Conservation (phyloP, 2,329 filamentous ascomycete genomes). For the Paradendryphiella salina region DNA sequence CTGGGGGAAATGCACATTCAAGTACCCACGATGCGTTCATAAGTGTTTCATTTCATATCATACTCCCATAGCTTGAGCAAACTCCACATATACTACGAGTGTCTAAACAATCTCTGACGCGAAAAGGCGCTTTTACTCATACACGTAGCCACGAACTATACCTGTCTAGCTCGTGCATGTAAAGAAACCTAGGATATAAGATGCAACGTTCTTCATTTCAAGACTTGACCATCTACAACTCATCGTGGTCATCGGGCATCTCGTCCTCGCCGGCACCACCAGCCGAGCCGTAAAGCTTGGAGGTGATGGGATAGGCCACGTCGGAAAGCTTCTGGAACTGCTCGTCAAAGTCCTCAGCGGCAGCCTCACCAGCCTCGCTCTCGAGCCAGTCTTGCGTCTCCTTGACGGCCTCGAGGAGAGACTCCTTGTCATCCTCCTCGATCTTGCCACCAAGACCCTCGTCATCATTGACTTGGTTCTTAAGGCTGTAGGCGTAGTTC, state of each 20-base stretch:
- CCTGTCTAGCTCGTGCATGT: slow-evolving; percentile 23
- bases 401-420: slow-evolving; percentile 93
- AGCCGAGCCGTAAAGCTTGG: slow-evolving; percentile 81
- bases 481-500: slow-evolving; percentile 98
- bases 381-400: slow-evolving; percentile 96
- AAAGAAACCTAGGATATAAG: slow-evolving; percentile 18
- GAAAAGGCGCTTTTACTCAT: slow-evolving; percentile 33
- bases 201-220: slow-evolving; percentile 23
- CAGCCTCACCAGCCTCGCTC: slow-evolving; percentile 84
- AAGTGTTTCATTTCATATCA: slow-evolving; percentile 20
- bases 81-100: slow-evolving; percentile 24
- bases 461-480: slow-evolving; percentile 98
- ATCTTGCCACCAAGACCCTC: slow-evolving; percentile 98
- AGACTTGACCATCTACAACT: slow-evolving; percentile 48
- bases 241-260: slow-evolving; percentile 52
- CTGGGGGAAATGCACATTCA: neutral
- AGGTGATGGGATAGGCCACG: slow-evolving; percentile 97
- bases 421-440: slow-evolving; percentile 97
- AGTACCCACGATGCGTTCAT: slow-evolving; percentile 11
- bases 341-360: slow-evolving; percentile 95
- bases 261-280: slow-evolving; percentile 71
- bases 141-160: slow-evolving; percentile 24
- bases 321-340: slow-evolving; percentile 99
- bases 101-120: slow-evolving; percentile 22
- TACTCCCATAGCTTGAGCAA: slow-evolving; percentile 19